Base-by-base conservation (phyloP, 2,329 filamentous ascomycete species). In the Pseudogymnoascus sp. region DNA sequence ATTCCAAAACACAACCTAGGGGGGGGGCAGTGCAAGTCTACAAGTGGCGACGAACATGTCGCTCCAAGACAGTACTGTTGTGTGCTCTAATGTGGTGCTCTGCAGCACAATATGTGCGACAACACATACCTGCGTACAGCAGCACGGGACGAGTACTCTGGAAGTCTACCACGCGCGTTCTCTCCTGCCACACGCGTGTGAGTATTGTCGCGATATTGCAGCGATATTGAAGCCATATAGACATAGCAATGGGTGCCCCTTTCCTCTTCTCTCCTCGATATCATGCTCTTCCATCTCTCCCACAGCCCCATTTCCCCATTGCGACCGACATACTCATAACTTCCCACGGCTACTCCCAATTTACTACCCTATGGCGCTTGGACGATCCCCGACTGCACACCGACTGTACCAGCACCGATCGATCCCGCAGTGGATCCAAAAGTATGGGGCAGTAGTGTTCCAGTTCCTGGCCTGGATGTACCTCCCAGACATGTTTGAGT, bases 301-400 rank as follows among this genome's bases (percentile, higher is more conserved):
- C n/a, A 6, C 8, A 12, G 4, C 12, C 12, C 12, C 22, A 25
- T 25, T 25, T 35, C 32, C 11, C 18, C 38, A 32, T 32, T 32
- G 30, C 34, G 34, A 37, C 34, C 34, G 6, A n/a, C 39, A 25
- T 6, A 3, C 39, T 54, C 47, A 54, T 47, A 47, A 28, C 47
- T 32, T 30, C 25, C 47, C 47, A 54, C 16, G 47, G 28, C 47
- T 54, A 32, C 47, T 54, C 47, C 47, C 47, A 54, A 54, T 54
- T 54, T 54, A 50, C 43, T 50, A 3, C 43, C 43, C 43, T 50
- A 16, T 6, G 8, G 16, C 30, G 47, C 47, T 32, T 54, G 28
- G 47, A 54, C 28, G 47, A 54, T 54, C 47, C 43, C 47, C 47
- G 47, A 32, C 47, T 54, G 11, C 47, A 54, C 47, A 54, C 47